Conservation (phyloP, 2,329 filamentous ascomycete genomes). For the Chrysoporthe cubensis region DNA sequence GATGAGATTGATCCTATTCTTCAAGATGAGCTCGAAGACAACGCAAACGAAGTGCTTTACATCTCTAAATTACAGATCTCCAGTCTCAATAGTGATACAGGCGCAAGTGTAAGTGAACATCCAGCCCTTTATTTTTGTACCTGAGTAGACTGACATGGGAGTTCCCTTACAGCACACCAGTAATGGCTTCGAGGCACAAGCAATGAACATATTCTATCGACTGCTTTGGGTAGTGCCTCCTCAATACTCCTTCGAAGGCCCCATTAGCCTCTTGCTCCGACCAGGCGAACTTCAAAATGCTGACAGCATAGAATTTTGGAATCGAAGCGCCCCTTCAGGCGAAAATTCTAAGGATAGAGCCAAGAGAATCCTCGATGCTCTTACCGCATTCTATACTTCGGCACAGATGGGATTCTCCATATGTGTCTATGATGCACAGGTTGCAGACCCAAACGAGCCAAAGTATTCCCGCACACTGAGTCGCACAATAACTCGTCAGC, state of each 20-base stretch:
- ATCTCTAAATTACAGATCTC: neutral
- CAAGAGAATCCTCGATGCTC: neutral
- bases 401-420: neutral
- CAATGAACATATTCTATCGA: neutral
- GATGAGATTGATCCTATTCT: neutral
- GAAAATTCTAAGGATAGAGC: neutral
- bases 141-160: neutral
- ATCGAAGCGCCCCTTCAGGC: neutral
- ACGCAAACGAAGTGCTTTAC: neutral
- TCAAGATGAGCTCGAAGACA: neutral
- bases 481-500: neutral
- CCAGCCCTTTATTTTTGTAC: neutral
- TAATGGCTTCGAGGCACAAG: neutral
- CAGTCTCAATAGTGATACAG: neutral
- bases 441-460: neutral
- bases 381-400: neutral
- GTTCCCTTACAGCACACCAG: neutral
- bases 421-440: neutral
- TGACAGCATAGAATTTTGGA: constrained; percentile 4
- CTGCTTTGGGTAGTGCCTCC: neutral
- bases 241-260: neutral
- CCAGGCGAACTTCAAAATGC: neutral
- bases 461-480: neutral
- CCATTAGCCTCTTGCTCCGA: neutral
- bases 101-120: neutral